These are phyloP conservation scores for Starmera quercuum DNA, from an alignment of 805 yeast genomes.

Conservation along the genomic window DNA sequence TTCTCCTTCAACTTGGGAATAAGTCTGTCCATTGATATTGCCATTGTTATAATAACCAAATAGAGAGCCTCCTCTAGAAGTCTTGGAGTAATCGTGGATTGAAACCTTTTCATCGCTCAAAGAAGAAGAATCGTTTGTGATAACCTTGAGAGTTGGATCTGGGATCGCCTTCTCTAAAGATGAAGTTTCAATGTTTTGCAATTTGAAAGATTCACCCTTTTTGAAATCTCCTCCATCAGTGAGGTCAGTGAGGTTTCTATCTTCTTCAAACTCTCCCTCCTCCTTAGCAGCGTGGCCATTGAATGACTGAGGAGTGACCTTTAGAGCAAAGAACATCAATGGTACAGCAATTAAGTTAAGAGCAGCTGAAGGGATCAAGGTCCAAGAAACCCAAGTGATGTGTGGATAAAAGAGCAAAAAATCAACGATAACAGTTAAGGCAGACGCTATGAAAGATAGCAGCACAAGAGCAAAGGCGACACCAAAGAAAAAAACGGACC, in stretches of 20 bases:
- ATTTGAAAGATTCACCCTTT: slow-evolving; percentile 4
- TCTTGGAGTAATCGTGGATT: slow-evolving; percentile 16
- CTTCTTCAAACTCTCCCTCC: slow-evolving; percentile 4
- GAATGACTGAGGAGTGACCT: slow-evolving; percentile 9
- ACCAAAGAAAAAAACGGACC: slow-evolving; percentile 25
- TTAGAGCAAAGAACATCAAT: slow-evolving; percentile 33
- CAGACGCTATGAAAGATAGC: slow-evolving; percentile 45
- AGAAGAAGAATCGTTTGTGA: slow-evolving; percentile 17
- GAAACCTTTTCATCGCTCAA: slow-evolving; percentile 16
- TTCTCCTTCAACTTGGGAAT: slow-evolving; percentile 11
- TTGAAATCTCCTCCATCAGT: slow-evolving; percentile 16
- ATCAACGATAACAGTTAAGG: slow-evolving; percentile 45
- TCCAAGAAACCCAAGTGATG: slow-evolving; percentile 67
- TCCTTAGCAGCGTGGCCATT: slow-evolving; percentile 8
- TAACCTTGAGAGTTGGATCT: slow-evolving; percentile 12
- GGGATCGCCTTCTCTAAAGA: slow-evolving; percentile 8
- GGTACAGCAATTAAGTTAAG: slow-evolving; percentile 45
- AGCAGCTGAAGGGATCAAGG: slow-evolving; percentile 59
- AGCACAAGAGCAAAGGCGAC: slow-evolving; percentile 37
- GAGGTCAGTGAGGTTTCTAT: slow-evolving; percentile 16
- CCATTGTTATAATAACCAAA: neutral
- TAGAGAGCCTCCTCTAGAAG: slow-evolving; percentile 1
- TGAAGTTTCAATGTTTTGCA: slow-evolving; percentile 6
- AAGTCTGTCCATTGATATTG: slow-evolving; percentile 1
- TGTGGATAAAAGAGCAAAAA: slow-evolving; percentile 58